Percentiles rank a stretch among this genome's conserved stretches.
phyloP scores from a whole-genome alignment of 129 eudicot genomes.

The Daucus carota region DNA sequence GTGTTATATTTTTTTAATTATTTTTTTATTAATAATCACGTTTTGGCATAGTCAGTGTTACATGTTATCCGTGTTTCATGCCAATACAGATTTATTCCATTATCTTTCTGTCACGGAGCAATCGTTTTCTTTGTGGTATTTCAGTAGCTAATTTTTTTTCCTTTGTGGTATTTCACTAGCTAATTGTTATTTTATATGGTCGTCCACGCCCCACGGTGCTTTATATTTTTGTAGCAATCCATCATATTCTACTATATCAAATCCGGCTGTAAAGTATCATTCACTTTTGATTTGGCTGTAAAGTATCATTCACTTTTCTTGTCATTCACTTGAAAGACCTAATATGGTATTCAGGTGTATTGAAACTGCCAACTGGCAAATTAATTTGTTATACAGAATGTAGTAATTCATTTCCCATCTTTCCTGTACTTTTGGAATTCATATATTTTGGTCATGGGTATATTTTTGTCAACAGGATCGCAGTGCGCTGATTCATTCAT shows the following conservation, averaged over 20 bases:
- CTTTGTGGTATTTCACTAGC: background rate
- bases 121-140: background rate
- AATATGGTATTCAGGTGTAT: background rate
- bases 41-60: too few relatives aligned
- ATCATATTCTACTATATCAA: background rate
- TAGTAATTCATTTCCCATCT: background rate
- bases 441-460: background rate
- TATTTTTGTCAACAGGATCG: slow-evolving; percentile 61
- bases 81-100: background rate
- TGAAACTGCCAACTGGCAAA: background rate
- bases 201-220: background rate
- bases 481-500: slow-evolving; percentile 60
- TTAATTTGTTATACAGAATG: background rate
- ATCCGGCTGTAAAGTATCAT: background rate
- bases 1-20: background rate
- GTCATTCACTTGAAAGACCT: background rate
- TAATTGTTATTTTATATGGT: background rate
- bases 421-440: background rate
- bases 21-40: too few relatives aligned
- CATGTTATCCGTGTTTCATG: background rate
- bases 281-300: background rate
- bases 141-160: background rate
- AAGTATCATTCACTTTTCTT: background rate
- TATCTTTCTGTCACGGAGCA: background rate
- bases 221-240: background rate